Base-by-base conservation (phyloP, 352 stramenopile species). In the Phytophthora melonis region DNA sequence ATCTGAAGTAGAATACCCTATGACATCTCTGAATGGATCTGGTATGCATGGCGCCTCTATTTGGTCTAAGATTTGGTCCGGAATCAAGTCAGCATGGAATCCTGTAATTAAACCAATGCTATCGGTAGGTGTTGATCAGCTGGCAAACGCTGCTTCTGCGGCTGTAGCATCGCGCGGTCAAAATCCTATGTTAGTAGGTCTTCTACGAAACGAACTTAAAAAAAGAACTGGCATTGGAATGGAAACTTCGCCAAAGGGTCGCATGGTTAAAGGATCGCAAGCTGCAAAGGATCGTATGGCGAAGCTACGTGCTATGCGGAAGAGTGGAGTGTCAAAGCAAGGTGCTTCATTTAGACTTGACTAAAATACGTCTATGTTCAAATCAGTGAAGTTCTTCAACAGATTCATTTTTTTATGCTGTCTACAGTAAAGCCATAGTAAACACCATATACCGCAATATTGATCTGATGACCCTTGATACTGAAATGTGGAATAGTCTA, bases 401-500 rank as follows among this genome's bases (percentile, higher is more conserved):
- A 75, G 14, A 32, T 75, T 10, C 0, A 47, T 30, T n/a, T 49
- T 47, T 21, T 62, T 62, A n/a, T 70, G 25, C 27, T 75, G 68
- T 14, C 63, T 70, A 1, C 36, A 41, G 45, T 75, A 70, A 18
- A 75, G 9, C 27, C n/a, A 75, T 4, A 75, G 19, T 8, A 75
- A 8, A 21, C 43, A 65, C 9, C 16, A 75, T 10, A 70, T 54
- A 3, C 68, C 68, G 27, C 61, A 70, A 30, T 55, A 75, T 0
- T 60, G n/a, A 25, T 32, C 27, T 5, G 50, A 32, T 9, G 54
- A 19, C 0, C 39, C 39, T 53, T 75, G 68, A 18, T 43, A 54
- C 21, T 75, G 68, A 1, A 25, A 25, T 1, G 6, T 19, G 14
- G n/a, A 52, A 36, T 21, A 62, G 13, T 25, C 53, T 60, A 53